Evolutionary conservation across 1,284 basidiomycete genomes (phyloP).

Genomic region (Psilocybe mexicana): DNA sequence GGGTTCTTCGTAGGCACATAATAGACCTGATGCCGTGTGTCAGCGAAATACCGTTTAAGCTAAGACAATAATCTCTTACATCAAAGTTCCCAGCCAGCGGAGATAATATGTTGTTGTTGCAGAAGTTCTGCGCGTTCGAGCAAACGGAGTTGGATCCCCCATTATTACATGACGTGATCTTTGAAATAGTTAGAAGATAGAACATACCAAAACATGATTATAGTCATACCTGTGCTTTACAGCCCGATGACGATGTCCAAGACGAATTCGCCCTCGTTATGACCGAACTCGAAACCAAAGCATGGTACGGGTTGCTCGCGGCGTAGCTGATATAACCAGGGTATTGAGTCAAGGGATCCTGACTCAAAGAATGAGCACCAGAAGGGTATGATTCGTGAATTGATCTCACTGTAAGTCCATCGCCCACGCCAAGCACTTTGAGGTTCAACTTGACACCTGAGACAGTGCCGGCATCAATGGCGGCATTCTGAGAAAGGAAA

Average conservation of each 20-base stretch:
- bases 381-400: background rate
- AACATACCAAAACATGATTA: background rate
- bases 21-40: constrained; percentile 39
- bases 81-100: constrained; percentile 51
- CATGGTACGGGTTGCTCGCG: constrained; percentile 54
- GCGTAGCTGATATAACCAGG: constrained; percentile 58
- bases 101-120: constrained; percentile 52
- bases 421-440: constrained; percentile 60
- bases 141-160: constrained; percentile 49
- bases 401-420: constrained; percentile 54
- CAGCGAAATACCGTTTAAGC: background rate
- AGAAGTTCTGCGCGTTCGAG: constrained; percentile 53
- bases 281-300: constrained; percentile 43
- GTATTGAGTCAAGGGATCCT: constrained; percentile 61
- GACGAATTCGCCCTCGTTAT: constrained; percentile 44
- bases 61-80: constrained; percentile 23
- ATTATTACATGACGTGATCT: constrained; percentile 25
- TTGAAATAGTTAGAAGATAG: background rate
- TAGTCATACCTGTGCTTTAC: constrained; percentile 42
- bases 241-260: constrained; percentile 49
- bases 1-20: constrained; percentile 50
- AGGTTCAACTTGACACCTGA: constrained; percentile 55
- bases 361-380: background rate
- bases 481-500: constrained; percentile 61
- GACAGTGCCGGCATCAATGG: constrained; percentile 49